phyloP scores from a whole-genome alignment of 192 early-diverging fungal genomes.

The Backusella tarrabulga region DNA sequence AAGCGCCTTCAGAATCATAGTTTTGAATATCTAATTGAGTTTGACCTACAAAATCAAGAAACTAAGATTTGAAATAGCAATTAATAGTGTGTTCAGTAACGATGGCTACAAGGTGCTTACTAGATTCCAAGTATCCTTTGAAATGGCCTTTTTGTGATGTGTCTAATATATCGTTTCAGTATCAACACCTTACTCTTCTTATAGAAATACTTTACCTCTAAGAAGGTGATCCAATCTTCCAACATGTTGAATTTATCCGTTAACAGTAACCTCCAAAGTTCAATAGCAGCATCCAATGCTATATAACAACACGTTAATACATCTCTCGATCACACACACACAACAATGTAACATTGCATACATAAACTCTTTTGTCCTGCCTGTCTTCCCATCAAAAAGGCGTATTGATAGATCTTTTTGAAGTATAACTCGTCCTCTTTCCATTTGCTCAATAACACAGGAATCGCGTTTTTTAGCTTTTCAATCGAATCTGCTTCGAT shows the following conservation, averaged over 20 bases:
- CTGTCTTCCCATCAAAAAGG: constrained; percentile 70
- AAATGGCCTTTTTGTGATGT: constrained; percentile 75
- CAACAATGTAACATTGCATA: constrained; percentile 26
- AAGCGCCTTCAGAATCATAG: constrained; percentile 79
- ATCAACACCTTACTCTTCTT: not conserved
- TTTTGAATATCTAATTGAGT: constrained; percentile 58
- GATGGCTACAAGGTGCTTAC: constrained; percentile 33
- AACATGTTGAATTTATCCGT: constrained; percentile 56
- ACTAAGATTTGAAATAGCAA: constrained; percentile 37
- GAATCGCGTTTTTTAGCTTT: constrained; percentile 56
- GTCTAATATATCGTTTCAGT: constrained; percentile 39
- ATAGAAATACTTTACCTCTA: constrained; percentile 39
- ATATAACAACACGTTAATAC: not conserved
- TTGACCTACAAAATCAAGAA: constrained; percentile 73
- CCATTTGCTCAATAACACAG: constrained; percentile 43
- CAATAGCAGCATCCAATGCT: constrained; percentile 75
- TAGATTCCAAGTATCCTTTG: constrained; percentile 83
- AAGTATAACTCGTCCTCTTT: constrained; percentile 57
- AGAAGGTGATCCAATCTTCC: constrained; percentile 68
- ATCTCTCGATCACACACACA: too few species aligned
- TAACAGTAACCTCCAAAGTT: constrained; percentile 73
- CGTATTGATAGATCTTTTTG: constrained; percentile 72
- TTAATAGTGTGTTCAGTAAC: not conserved
- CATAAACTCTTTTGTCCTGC: constrained; percentile 76
- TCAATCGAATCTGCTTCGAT: constrained; percentile 69